Percentiles rank a stretch among this genome's conserved stretches.
Conservation (phyloP, 176 grass and related monocot species). For the Raddia guianensis region DNA sequence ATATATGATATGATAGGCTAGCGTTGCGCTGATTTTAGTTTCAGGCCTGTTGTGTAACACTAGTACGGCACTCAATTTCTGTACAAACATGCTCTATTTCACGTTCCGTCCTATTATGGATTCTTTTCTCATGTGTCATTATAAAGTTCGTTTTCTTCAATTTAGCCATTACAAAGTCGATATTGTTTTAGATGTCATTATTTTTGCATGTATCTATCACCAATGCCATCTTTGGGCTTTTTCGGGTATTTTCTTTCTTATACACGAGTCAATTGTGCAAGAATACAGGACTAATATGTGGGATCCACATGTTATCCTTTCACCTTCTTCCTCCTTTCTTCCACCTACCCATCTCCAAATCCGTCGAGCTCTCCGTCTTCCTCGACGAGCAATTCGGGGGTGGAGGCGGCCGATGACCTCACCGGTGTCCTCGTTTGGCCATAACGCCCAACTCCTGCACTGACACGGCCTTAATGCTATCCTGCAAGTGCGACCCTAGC, state of each 20-base stretch:
- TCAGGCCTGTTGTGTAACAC: background rate
- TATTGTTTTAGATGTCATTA: too few relatives aligned
- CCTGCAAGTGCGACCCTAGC: constrained; percentile 62
- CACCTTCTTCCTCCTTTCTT: too few relatives aligned
- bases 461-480: constrained; percentile 87
- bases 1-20: constrained; percentile 26
- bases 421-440: constrained; percentile 58
- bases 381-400: too few relatives aligned
- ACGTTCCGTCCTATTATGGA: background rate
- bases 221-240: too few relatives aligned
- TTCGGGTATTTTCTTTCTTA: too few relatives aligned
- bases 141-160: background rate
- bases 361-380: too few relatives aligned
- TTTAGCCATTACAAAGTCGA: too few relatives aligned
- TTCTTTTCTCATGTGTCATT: background rate
- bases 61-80: background rate
- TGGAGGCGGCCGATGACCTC: background rate
- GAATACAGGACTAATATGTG: too few relatives aligned
- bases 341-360: too few relatives aligned
- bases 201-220: too few relatives aligned
- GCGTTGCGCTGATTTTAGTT: background rate
- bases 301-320: too few relatives aligned
- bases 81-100: background rate
- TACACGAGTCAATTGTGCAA: too few relatives aligned
- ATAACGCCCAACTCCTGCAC: constrained; percentile 59